Base-by-base conservation (phyloP, 768 basidiomycete species). In the Collybia nuda region DNA sequence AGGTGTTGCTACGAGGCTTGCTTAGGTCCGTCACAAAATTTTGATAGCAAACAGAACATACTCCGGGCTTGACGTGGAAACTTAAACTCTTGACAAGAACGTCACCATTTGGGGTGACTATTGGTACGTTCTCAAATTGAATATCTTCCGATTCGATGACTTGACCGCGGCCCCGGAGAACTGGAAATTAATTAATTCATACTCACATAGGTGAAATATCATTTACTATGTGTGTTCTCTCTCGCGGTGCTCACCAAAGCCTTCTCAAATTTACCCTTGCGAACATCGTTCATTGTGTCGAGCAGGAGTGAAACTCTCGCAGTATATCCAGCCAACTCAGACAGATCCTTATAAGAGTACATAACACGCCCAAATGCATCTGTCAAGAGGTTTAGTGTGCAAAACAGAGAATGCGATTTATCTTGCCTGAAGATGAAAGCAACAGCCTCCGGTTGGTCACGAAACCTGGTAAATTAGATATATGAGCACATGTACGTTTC, bases 291-390 rank as follows among this genome's bases (percentile, higher is more conserved):
- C 84, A 98, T 96, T 0, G 93, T 93, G 48, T 95, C 90, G 7
- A 99, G 78, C 1, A 98, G 77, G 39, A 86, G 81, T 26, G 89
- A 86, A 1, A 99, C 96, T 12, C 96, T 85, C 1, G 92, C 82
- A 2, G 96, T 98, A 65, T 97, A 98, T 9, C 96, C 96, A 3
- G 96, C 93, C 28, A 99, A 81, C 64, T 99, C 96, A 4, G 93
- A 85, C 3, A 99, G 76, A 64, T 98, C 95, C 68, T 97, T 98
- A 74, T 97, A 98, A 2, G 92, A 93, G 66, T 95, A 96, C 92
- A 98, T 93, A 23, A 97, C 85, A 17, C 95, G 82, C 26, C 94
- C 94, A 58, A 98, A 90, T 1, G 96, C 96, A 71, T 98, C 96
- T 83, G 28, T 21, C 28, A 32, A 48, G 40, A 40, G 15, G 26